Evolutionary conservation across 139 green algal species (phyloP), one percentile per base, ranked within the genome.

Genomic region (Chlamydomonas applanata): DNA sequence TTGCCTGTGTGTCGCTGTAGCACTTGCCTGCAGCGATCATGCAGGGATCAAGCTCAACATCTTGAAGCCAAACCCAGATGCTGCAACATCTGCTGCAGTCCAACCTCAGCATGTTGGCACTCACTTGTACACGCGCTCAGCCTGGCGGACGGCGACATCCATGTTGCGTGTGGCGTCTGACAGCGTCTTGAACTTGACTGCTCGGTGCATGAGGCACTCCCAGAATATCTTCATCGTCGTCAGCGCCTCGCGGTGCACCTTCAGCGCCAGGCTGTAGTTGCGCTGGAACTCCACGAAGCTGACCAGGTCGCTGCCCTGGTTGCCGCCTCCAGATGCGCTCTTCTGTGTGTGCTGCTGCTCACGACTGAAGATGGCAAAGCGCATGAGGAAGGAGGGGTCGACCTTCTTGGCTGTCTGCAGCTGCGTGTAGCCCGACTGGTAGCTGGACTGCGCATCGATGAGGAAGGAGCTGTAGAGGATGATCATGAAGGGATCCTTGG

Each of bases 231-330:
- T 72, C 5, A 45, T 85, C 22, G 80, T 64, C 2, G 71, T 45
- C 35, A 85, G 61, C 14, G 80, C 75, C 3, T 74, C 80, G 30
- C 62, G 61, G 75, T 85, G 80, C 17, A 35, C 56, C n/a, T 49
- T n/a, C 9, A 36, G 27, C 33, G 65, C 61, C 29, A 69, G 35
- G n/a, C 68, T 74, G 69, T 83, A 78, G 79, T 81, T 88, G 63
- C 81, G 81, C 40, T 83, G 75, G 64, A 88, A 83, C 69, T 83
- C 82, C 29, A 88, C 79, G 65, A 86, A 86, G 16, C 74, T 78
- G n/a, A 89, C 80, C 45, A 89, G 75, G 64, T 89, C 84, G 14
- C 73, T 62, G n/a, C 32, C 52, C 22, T 81, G 71, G 57, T 56
- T 59, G 13, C 34, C 32, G 49, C 40, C 62, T 1, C 74, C 76